Evolutionary conservation across 257 asterid species (phyloP).

Genomic region (Penstemon eatonii): DNA sequence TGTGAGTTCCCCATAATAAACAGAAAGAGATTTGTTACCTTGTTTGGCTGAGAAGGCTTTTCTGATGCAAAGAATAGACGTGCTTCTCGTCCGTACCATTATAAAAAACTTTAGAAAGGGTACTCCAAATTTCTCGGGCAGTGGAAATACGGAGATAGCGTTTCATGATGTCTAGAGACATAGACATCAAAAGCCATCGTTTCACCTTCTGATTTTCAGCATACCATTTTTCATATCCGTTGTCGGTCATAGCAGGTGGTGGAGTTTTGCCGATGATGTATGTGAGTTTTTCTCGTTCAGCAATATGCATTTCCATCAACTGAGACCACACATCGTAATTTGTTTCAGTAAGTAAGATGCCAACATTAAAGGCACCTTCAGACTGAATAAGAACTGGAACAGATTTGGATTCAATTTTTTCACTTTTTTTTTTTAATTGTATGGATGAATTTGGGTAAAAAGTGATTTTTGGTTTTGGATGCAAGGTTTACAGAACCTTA

Average conservation of each 20-base stretch:
- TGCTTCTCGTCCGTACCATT: neutral
- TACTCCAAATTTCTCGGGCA: conserved; percentile 15
- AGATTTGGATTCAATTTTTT: too few species aligned
- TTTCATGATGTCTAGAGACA: conserved; percentile 14
- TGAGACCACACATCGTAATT: conserved; percentile 1
- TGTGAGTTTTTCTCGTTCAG: neutral
- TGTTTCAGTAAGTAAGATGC: too few species aligned
- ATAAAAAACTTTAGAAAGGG: neutral
- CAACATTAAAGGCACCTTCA: too few species aligned
- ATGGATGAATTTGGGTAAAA: too few species aligned
- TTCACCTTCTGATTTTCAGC: neutral
- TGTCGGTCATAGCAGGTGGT: neutral
- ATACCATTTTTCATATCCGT: conserved; percentile 14
- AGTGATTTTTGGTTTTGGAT: too few species aligned
- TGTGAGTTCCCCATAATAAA: too few species aligned
- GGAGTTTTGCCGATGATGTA: neutral
- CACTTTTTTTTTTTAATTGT: too few species aligned
- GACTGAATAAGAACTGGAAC: too few species aligned
- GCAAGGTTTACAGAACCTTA: too few species aligned
- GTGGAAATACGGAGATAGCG: neutral
- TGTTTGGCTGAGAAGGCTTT: too few species aligned
- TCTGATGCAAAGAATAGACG: too few species aligned
- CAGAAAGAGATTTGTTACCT: too few species aligned
- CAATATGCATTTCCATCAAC: conserved; percentile 21
- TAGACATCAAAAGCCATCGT: conserved; percentile 13